These are phyloP conservation scores for Dryas alaskensis DNA, from an alignment of 306 rosid genomes.

Conservation along the genomic window DNA sequence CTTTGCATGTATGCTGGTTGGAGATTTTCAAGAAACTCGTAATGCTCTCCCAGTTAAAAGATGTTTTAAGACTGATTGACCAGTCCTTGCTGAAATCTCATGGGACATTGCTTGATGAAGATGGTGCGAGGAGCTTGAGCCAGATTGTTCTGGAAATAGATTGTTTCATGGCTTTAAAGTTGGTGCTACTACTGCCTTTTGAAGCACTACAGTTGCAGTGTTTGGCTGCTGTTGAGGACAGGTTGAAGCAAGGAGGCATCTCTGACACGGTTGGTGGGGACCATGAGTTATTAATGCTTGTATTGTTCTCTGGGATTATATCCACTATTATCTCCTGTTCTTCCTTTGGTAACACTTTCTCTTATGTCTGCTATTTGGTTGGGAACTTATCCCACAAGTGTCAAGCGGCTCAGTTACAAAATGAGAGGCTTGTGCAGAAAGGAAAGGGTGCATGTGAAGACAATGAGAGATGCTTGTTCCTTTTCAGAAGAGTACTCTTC, in stretches of 20 bases:
- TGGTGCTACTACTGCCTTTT: slow-evolving; percentile 64
- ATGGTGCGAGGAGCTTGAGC: slow-evolving; percentile 51
- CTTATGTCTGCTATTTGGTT: slow-evolving; percentile 67
- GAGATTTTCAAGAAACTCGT: slow-evolving; percentile 65
- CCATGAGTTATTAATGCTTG: slow-evolving; percentile 60
- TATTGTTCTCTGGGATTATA: slow-evolving; percentile 65
- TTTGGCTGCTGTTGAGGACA: slow-evolving; percentile 65
- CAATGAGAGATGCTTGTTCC: slow-evolving; percentile 35
- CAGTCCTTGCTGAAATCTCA: slow-evolving; percentile 51
- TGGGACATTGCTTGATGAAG: slow-evolving; percentile 69
- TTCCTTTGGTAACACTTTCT: slow-evolving; percentile 58
- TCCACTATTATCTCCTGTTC: slow-evolving; percentile 43
- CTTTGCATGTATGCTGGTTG: slow-evolving; percentile 79
- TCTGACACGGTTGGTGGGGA: slow-evolving; percentile 42
- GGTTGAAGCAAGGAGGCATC: slow-evolving; percentile 56
- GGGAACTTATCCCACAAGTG: slow-evolving; percentile 62
- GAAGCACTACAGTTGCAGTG: slow-evolving; percentile 53
- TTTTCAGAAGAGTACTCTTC: slow-evolving; percentile 54
- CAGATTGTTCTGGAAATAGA: slow-evolving; percentile 49
- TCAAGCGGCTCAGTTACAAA: slow-evolving; percentile 47
- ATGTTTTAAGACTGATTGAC: slow-evolving; percentile 66
- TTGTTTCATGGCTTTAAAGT: slow-evolving; percentile 66
- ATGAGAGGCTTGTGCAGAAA: slow-evolving; percentile 32
- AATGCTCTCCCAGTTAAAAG: slow-evolving; percentile 48
- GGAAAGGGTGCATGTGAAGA: slow-evolving; percentile 32